phyloP scores from a whole-genome alignment of 1,139 yeast genomes.

The Spathaspora sp. region DNA sequence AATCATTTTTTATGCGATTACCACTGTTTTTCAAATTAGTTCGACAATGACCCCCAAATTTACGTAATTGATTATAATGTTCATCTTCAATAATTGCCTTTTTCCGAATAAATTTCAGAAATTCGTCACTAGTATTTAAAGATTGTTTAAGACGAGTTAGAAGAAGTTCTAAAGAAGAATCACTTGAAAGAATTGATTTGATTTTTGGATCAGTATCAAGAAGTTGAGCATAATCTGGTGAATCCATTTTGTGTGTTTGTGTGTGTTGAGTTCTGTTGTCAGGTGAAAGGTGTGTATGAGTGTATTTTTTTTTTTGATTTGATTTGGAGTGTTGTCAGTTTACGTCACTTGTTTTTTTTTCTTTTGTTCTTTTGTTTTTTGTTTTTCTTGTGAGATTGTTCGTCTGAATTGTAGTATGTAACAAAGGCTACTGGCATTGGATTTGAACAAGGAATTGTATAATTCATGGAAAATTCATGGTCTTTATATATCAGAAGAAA shows the following conservation, averaged over 20 bases:
- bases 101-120: slow-evolving; percentile 73
- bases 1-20: slow-evolving; percentile 59
- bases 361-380: neutral
- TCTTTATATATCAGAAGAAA: too few species aligned
- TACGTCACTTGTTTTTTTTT: neutral
- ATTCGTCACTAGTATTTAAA: slow-evolving; percentile 79
- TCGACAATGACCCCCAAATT: slow-evolving; percentile 58
- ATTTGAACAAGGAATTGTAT: too few species aligned
- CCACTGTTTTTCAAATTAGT: slow-evolving; percentile 48
- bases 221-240: slow-evolving; percentile 9
- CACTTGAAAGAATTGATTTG: slow-evolving; percentile 35
- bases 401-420: too few species aligned
- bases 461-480: too few species aligned
- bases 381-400: too few species aligned
- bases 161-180: slow-evolving; percentile 58
- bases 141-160: slow-evolving; percentile 76
- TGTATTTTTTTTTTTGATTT: neutral
- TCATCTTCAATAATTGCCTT: slow-evolving; percentile 80
- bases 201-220: slow-evolving; percentile 18
- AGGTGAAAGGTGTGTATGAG: neutral
- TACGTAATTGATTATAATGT: slow-evolving; percentile 69
- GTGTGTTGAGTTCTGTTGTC: too few species aligned
- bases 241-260: neutral
- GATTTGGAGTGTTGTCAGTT: neutral
- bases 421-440: too few species aligned